These are phyloP conservation scores for Coniosporium uncinatum DNA, from an alignment of 2,329 filamentous ascomycete species.

Conservation along the genomic window DNA sequence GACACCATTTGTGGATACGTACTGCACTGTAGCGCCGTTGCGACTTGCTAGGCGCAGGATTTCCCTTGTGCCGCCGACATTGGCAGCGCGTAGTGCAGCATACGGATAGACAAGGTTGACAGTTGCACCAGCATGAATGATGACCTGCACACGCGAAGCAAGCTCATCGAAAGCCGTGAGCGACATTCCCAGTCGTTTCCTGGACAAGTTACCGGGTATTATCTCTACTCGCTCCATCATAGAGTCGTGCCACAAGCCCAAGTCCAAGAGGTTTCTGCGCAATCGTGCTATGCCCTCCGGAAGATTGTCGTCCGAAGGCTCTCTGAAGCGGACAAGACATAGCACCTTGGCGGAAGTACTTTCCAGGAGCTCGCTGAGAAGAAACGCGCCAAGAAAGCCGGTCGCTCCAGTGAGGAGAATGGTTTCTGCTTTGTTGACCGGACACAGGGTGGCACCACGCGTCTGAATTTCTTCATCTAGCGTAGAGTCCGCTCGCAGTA, in stretches of 20 bases:
- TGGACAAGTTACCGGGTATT: conserved; percentile 65
- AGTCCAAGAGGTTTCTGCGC: conserved; percentile 70
- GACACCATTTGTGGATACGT: conserved; percentile 77
- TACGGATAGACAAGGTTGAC: conserved; percentile 83
- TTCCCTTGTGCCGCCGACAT: conserved; percentile 75
- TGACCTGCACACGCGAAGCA: conserved; percentile 60
- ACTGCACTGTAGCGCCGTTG: conserved; percentile 67
- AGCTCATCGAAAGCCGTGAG: conserved; percentile 60
- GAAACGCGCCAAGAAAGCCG: conserved; percentile 70
- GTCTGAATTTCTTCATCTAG: conserved; percentile 67
- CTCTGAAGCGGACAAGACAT: conserved; percentile 70
- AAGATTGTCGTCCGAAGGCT: too few species aligned
- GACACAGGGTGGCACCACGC: conserved; percentile 43
- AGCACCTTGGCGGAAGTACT: conserved; percentile 63
- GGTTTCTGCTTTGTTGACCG: conserved; percentile 60
- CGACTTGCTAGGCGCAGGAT: conserved; percentile 65
- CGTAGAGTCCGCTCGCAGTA: conserved; percentile 59
- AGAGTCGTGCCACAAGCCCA: conserved; percentile 71
- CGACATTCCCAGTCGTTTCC: conserved; percentile 62
- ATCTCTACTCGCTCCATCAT: conserved; percentile 77
- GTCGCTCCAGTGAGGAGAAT: conserved; percentile 71
- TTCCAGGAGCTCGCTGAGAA: conserved; percentile 64
- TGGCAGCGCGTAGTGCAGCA: conserved; percentile 66
- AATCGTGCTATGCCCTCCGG: conserved; percentile 65
- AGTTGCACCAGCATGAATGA: conserved; percentile 72